These are phyloP conservation scores for Pseudogymnoascus sp. DNA, from an alignment of 2,329 filamentous ascomycete genomes.

Conservation along the genomic window DNA sequence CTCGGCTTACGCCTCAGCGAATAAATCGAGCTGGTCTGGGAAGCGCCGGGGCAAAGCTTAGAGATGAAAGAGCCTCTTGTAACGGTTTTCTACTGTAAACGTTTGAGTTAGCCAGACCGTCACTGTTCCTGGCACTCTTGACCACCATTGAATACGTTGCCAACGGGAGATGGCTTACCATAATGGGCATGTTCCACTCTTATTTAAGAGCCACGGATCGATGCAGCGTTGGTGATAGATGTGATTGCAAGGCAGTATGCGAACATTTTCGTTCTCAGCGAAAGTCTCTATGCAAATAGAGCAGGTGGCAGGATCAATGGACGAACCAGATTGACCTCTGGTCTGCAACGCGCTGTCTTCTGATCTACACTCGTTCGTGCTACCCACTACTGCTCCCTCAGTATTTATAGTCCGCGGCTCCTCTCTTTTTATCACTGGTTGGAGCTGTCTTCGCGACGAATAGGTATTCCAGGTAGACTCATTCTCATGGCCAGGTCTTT, in stretches of 20 bases:
- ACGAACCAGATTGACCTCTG: background rate
- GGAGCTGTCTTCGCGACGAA: background rate
- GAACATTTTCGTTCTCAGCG: conserved; percentile 51
- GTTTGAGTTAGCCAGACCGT: background rate
- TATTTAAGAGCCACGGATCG: conserved; percentile 57
- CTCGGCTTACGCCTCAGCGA: background rate
- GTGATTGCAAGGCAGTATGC: conserved; percentile 55
- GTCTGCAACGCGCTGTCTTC: background rate
- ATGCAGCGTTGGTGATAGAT: conserved; percentile 59
- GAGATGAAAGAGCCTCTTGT: background rate
- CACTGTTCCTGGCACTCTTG: background rate
- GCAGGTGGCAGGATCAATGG: conserved; percentile 30
- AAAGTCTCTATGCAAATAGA: conserved; percentile 61
- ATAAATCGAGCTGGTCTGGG: background rate
- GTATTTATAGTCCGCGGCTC: background rate
- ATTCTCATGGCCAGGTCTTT: background rate
- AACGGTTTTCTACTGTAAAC: background rate
- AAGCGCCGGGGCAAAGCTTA: background rate
- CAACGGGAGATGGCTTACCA: conserved; percentile 36
- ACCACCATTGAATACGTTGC: background rate
- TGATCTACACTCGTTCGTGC: background rate
- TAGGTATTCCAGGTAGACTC: background rate
- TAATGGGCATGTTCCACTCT: conserved; percentile 56
- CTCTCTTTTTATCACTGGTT: background rate
- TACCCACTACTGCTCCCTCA: background rate